A percentile compares a stretch with the other conserved stretches of the same genome.
Conservation (phyloP, 768 basidiomycete genomes). For the Kwoniella heveanensis region DNA sequence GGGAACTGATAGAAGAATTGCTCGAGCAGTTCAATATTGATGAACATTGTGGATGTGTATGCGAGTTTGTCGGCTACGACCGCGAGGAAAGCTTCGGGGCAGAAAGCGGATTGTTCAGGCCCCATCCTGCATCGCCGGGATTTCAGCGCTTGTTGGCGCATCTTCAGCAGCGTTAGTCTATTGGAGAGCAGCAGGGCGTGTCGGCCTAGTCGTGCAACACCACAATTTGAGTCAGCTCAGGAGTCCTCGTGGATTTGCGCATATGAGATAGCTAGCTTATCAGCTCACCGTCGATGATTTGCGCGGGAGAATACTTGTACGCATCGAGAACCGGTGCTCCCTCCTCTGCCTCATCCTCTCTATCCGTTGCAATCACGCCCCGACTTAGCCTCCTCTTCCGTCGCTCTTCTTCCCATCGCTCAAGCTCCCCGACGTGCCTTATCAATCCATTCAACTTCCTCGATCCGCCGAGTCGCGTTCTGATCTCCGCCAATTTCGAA, state of each 20-base stretch:
- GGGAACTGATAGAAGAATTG: slow-evolving; percentile 99
- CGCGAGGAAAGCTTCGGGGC: slow-evolving; percentile 94
- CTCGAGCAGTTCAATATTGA: slow-evolving; percentile 95
- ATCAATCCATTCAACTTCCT: slow-evolving; percentile 76
- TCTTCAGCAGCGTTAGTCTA: slow-evolving; percentile 76
- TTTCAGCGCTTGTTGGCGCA: slow-evolving; percentile 80
- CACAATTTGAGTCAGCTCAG: neutral
- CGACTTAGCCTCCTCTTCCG: slow-evolving; percentile 31
- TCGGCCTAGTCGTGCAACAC: slow-evolving; percentile 71
- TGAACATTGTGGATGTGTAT: slow-evolving; percentile 94
- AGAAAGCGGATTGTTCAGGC: slow-evolving; percentile 83
- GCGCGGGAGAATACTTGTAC: slow-evolving; percentile 87
- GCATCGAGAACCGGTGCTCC: slow-evolving; percentile 65
- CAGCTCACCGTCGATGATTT: slow-evolving; percentile 81
- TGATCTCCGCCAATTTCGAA: slow-evolving; percentile 79
- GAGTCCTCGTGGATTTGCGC: neutral
- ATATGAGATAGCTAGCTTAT: neutral
- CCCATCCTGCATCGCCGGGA: slow-evolving; percentile 85
- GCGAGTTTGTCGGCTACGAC: slow-evolving; percentile 97
- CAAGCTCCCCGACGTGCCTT: slow-evolving; percentile 75
- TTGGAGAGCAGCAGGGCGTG: slow-evolving; percentile 87
- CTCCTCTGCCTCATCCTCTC: slow-evolving; percentile 57
- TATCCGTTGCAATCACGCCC: slow-evolving; percentile 1
- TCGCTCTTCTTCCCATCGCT: slow-evolving; percentile 63
- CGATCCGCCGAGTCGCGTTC: slow-evolving; percentile 82